Evolutionary conservation across 1,139 yeast species (phyloP), one percentile per base, ranked within the genome.

Genomic region (Meyerozyma sp.): DNA sequence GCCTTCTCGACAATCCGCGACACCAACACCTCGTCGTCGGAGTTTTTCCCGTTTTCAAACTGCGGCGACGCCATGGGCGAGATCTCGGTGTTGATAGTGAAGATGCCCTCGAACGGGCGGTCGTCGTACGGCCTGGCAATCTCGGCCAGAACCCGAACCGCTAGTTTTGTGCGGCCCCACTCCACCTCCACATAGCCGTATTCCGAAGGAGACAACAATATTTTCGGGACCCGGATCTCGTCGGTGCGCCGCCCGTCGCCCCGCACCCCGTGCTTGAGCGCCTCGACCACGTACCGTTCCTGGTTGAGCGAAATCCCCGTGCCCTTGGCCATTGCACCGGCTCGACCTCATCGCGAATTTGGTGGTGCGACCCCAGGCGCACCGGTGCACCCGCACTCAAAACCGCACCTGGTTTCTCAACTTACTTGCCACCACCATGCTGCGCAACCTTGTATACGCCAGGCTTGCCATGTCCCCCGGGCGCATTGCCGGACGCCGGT

Each of bases 51-150:
- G 55, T 81, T 80, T 54, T 90, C 96, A 61, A 89, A 90, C 55
- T 79, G 72, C 2, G 95, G 84, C 10, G 89, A 81, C 1, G 96
- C 95, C 90, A 91, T 85, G 23, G 97, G 85, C 14, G 91, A 79
- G 41, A 88, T 79, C 57, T 93, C 98, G 5, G 96, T 86, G 41
- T 87, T 81, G 26, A 93, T 90, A 36, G 78, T 70, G 59, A 93
- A 90, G 4, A 86, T 62, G 1, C 98, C 98, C 63, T 94, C 98
- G 58, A 88, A 91, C 1, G 98, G 98, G 42, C 96, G 73, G 54
- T 91, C 96, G 44, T 89, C 96, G 53, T 77, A 84, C 0, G 98
- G 98, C 48, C 79, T 77, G 8, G 80, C 75, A n/a, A 94, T 82
- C 45, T 80, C 84, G 18, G 95, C 86, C 21, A 93, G 82, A 2